These are phyloP conservation scores for Phaeotremella fagi DNA, from an alignment of 768 basidiomycete genomes.

Conservation along the genomic window DNA sequence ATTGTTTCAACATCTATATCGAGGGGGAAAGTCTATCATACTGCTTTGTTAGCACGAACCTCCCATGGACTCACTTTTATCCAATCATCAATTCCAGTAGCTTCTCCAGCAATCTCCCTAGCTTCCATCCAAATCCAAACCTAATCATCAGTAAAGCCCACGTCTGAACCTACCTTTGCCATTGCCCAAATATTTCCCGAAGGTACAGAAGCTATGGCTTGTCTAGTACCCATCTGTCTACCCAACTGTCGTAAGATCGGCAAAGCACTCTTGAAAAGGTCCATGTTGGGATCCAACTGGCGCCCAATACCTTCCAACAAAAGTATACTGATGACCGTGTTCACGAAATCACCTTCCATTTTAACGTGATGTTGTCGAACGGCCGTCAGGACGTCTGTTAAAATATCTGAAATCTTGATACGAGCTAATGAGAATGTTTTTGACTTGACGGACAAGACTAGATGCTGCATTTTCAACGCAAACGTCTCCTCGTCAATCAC, in stretches of 20 bases:
- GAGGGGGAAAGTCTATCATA: slow-evolving; percentile 56
- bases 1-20: slow-evolving; percentile 39
- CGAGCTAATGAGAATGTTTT: slow-evolving; percentile 97
- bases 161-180: slow-evolving; percentile 63
- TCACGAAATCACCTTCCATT: slow-evolving; percentile 98
- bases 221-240: slow-evolving; percentile 77
- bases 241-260: slow-evolving; percentile 90
- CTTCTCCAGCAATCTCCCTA: slow-evolving; percentile 68
- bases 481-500: slow-evolving; percentile 90
- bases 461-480: slow-evolving; percentile 94
- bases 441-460: slow-evolving; percentile 85
- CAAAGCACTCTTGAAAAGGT: slow-evolving; percentile 90
- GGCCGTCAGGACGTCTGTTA: slow-evolving; percentile 78
- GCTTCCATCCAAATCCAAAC: slow-evolving; percentile 94
- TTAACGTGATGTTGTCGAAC: slow-evolving; percentile 92
- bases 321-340: slow-evolving; percentile 91
- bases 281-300: slow-evolving; percentile 83
- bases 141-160: slow-evolving; percentile 49
- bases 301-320: slow-evolving; percentile 93
- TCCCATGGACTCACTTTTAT: slow-evolving; percentile 64
- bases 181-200: slow-evolving; percentile 73
- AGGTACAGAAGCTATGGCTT: slow-evolving; percentile 59
- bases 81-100: slow-evolving; percentile 76
- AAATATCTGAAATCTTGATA: slow-evolving; percentile 89
- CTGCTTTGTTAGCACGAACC: neutral